These are phyloP conservation scores for Penicillium thymicola DNA, from an alignment of 2,329 filamentous ascomycete species.

Conservation along the genomic window DNA sequence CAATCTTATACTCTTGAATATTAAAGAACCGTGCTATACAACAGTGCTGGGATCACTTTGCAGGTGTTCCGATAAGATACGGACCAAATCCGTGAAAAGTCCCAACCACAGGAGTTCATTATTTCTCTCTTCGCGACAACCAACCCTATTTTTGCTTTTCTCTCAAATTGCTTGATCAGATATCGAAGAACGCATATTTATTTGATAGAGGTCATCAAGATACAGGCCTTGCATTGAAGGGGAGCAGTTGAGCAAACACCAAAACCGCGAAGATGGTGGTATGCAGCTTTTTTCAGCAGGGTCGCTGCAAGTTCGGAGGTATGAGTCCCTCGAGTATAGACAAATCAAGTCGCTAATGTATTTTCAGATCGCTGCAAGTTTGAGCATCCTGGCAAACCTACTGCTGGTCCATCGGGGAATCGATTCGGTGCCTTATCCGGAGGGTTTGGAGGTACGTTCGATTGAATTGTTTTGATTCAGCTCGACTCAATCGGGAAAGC, in stretches of 20 bases:
- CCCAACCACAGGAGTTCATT: slow-evolving; percentile 2
- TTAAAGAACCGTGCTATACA: neutral
- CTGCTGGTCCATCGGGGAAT: slow-evolving; percentile 47
- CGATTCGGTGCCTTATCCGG: slow-evolving; percentile 56
- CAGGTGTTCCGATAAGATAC: slow-evolving; percentile 7
- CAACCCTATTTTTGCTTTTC: neutral
- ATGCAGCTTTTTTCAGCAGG: slow-evolving; percentile 64
- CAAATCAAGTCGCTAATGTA: neutral
- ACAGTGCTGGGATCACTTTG: neutral
- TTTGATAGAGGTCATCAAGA: neutral
- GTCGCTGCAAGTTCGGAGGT: slow-evolving; percentile 65
- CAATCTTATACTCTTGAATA: neutral
- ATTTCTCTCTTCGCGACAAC: neutral
- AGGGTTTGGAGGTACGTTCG: slow-evolving; percentile 42
- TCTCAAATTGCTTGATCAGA: neutral
- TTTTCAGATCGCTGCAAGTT: slow-evolving; percentile 55
- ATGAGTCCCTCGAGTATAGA: slow-evolving; percentile 24
- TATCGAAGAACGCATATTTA: neutral
- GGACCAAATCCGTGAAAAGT: slow-evolving; percentile 1
- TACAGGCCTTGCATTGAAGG: neutral
- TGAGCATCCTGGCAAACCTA: slow-evolving; percentile 53
- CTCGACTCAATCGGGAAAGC: neutral
- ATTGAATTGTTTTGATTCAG: neutral
- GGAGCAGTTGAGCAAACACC: slow-evolving; percentile 1
- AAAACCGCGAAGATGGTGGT: slow-evolving; percentile 40